Conservation (phyloP, 768 basidiomycete species). For the Coprinopsis sp. region DNA sequence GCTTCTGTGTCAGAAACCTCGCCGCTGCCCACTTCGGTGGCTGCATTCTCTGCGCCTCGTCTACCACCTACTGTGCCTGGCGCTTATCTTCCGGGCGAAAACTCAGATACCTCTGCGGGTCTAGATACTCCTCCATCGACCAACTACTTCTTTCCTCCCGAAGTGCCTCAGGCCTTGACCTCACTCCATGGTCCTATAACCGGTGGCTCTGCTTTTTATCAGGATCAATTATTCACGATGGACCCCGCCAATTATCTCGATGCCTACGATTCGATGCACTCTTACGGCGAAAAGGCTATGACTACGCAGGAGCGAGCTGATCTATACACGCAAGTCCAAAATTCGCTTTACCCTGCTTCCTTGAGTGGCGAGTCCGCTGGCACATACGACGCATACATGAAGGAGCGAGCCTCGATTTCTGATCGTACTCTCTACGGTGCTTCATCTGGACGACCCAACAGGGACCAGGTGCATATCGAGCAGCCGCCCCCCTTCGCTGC, state of each 20-base stretch:
- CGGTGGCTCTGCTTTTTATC: not conserved
- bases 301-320: conserved; percentile 42
- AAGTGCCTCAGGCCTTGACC: conserved; percentile 5
- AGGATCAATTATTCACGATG: not conserved
- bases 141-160: conserved; percentile 17
- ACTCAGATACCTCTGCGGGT: conserved; percentile 13
- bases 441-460: not conserved
- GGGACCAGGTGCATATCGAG: not conserved
- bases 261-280: conserved; percentile 11
- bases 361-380: conserved; percentile 49
- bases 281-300: conserved; percentile 25
- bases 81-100: conserved; percentile 21
- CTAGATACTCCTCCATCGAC: conserved; percentile 14
- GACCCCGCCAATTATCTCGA: conserved; percentile 13
- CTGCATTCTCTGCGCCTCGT: conserved; percentile 19
- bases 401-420: conserved; percentile 38
- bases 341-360: conserved; percentile 39
- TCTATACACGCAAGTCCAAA: conserved; percentile 48
- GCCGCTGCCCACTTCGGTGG: conserved; percentile 6
- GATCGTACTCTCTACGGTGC: not conserved
- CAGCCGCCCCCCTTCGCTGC: not conserved
- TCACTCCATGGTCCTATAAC: conserved; percentile 12
- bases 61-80: conserved; percentile 20
- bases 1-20: conserved; percentile 15
- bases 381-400: conserved; percentile 49